Base-by-base conservation (phyloP, 768 basidiomycete species). In the Termitomyces sp. region DNA sequence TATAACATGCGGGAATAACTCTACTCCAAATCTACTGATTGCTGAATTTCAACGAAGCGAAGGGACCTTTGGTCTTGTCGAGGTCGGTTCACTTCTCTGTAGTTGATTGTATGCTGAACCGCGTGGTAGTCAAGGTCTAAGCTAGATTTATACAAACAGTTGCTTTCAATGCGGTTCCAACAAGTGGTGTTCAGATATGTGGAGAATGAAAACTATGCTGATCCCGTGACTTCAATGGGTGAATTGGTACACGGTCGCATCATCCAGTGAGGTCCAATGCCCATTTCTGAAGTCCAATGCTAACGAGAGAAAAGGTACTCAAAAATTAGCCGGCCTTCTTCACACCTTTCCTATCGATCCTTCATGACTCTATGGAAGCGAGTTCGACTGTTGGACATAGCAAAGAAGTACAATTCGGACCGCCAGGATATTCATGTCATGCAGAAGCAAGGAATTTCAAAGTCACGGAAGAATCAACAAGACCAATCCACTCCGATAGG, bases 71-170 rank as follows among this genome's bases (percentile, higher is more conserved):
- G 86, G 92, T 14, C 83, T 90, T 43, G 82, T 88, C 14, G 80
- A 83, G 60, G 94, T 93, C 46, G 84, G 74, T 9, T 22, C 35
- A n/a, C 54, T 36, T 46, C 28, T 41, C 41, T 47, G 26, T 11
- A 16, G 14, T 38, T 28, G 24, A 1, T 41, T 22, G 6, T 5
- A 33, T 2, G 54, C 40, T 55, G 38, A 22, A 20, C 45, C 47
- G 60, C 3, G 54, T 54, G 28, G 30, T 57, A 95, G 92, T 83
- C 95, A 11, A 82, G 86, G 56, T 97, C 93, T 2, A 84, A 79
- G 55, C 79, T 82, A 62, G 96, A 98, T 70, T 69, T 86, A 20
- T 91, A 95, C 73, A 96, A 93, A 69, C 87, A 92, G 63, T 71
- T 86, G 9, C 72, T 92, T 56, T 80, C 83, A 59, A 73, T 96